phyloP scores from a whole-genome alignment of 352 stramenopile species.

The Phytopythium ostracodes region DNA sequence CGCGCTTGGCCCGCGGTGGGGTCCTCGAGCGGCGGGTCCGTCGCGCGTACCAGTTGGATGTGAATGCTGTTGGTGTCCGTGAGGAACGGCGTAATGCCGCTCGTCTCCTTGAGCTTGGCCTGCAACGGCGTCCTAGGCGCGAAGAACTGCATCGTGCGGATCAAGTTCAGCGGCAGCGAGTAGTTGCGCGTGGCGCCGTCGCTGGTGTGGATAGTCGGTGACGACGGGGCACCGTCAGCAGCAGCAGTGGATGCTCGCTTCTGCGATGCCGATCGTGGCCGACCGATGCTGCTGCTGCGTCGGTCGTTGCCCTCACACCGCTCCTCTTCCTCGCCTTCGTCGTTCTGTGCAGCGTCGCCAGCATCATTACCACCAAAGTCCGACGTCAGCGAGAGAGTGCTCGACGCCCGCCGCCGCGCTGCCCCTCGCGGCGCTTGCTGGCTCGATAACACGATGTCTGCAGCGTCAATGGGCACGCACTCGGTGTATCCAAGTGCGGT shows the following conservation, averaged over 20 bases:
- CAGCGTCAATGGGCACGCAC: slow-evolving; percentile 60
- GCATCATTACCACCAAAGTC: slow-evolving; percentile 28
- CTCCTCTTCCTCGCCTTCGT: slow-evolving; percentile 13
- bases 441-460: slow-evolving; percentile 45
- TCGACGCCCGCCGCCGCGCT: slow-evolving; percentile 25
- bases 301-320: slow-evolving; percentile 14
- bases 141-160: slow-evolving; percentile 75
- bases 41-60: slow-evolving; percentile 74
- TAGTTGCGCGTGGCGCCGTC: slow-evolving; percentile 48
- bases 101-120: slow-evolving; percentile 75
- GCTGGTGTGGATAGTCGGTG: neutral
- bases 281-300: slow-evolving; percentile 7
- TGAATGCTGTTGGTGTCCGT: slow-evolving; percentile 70
- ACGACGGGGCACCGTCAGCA: neutral
- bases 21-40: slow-evolving; percentile 67
- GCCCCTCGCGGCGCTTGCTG: slow-evolving; percentile 44
- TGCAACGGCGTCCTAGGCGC: slow-evolving; percentile 65
- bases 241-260: neutral
- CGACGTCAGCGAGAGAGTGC: slow-evolving; percentile 7
- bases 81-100: slow-evolving; percentile 55
- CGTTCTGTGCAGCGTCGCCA: neutral
- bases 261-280: slow-evolving; percentile 1
- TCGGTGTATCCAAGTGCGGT: slow-evolving; percentile 69
- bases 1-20: slow-evolving; percentile 18
- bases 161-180: slow-evolving; percentile 72